Evolutionary conservation across 805 yeast species (phyloP), one percentile per base, ranked within the genome.

Genomic region (Millerozyma acaciae): DNA sequence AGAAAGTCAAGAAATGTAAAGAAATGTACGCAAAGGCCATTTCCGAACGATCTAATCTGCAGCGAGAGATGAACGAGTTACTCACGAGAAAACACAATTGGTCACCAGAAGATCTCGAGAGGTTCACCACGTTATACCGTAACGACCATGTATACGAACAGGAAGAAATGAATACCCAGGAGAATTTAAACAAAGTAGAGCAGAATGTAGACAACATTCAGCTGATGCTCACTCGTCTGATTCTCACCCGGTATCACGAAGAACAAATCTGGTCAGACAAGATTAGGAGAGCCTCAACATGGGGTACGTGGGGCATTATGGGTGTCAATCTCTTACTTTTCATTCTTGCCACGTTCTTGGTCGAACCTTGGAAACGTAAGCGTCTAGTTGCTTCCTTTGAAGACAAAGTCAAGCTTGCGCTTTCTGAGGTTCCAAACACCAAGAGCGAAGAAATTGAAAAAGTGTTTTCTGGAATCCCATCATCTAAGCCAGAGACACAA

Each of bases 221-320:
- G 44, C 71, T 77, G 34, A 75, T 71, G 36, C 60, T 88, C 29
- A 80, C 87, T 12, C 79, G 79, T 36, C 80, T 85, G 38, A 93
- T 93, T 12, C 66, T 90, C 50, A 79, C 88, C 2, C 67, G 97
- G 45, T 93, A 93, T 50, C 96, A 90, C 42, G 97, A 93, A 55
- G 99, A 93, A 51, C 97, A 93, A 57, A 78, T 93, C 6, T 93
- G 98, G 97, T 86, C 96, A 2, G 98, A 93, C 60, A 89, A 89
- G 57, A 93, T 93, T 39, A 69, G 98, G 40, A 75, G 89, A 44
- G 87, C 95, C 4, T 85, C 96, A 5, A 89, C 97, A 0, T 93
- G 96, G 95, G 98, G 97, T 2, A 93, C 99, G 0, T 78, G 93
- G 71, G 63, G 80, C 4, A 68, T 93, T 26, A 87, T 89, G 95